Conservation (phyloP, 2,329 filamentous ascomycete genomes). For the Pseudogymnoascus sp. region DNA sequence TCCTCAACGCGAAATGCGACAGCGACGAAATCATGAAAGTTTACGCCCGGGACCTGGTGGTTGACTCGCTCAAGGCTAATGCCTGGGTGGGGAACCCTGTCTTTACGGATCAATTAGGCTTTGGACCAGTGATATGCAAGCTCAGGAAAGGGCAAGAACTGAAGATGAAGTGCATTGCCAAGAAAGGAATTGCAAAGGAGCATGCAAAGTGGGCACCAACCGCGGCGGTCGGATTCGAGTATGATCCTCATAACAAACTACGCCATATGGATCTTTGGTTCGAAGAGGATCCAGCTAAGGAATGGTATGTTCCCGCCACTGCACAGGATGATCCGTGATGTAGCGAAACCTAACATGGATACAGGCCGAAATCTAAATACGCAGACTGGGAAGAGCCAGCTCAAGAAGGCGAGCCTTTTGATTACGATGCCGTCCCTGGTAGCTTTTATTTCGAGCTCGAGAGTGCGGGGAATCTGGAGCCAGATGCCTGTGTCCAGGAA, state of each 20-base stretch:
- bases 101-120: constrained; percentile 71
- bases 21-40: constrained; percentile 86
- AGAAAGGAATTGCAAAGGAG: constrained; percentile 98
- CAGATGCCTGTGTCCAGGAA: constrained; percentile 79
- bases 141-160: constrained; percentile 83
- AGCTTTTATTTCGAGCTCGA: constrained; percentile 94
- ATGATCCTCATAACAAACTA: constrained; percentile 95
- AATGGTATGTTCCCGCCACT: constrained; percentile 58
- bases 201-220: constrained; percentile 97
- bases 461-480: constrained; percentile 76
- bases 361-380: constrained; percentile 73
- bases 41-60: constrained; percentile 80
- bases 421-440: constrained; percentile 77
- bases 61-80: constrained; percentile 61
- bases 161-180: constrained; percentile 83
- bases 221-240: constrained; percentile 89
- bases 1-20: constrained; percentile 76
- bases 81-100: constrained; percentile 72
- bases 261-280: constrained; percentile 92
- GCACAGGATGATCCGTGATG: neutral
- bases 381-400: constrained; percentile 70
- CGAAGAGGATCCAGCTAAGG: constrained; percentile 70
- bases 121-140: constrained; percentile 83
- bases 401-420: constrained; percentile 76
- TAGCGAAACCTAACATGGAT: constrained; percentile 19